phyloP scores from a whole-genome alignment of 2,329 filamentous ascomycete genomes.

The Phymatotrichopsis omnivora region DNA sequence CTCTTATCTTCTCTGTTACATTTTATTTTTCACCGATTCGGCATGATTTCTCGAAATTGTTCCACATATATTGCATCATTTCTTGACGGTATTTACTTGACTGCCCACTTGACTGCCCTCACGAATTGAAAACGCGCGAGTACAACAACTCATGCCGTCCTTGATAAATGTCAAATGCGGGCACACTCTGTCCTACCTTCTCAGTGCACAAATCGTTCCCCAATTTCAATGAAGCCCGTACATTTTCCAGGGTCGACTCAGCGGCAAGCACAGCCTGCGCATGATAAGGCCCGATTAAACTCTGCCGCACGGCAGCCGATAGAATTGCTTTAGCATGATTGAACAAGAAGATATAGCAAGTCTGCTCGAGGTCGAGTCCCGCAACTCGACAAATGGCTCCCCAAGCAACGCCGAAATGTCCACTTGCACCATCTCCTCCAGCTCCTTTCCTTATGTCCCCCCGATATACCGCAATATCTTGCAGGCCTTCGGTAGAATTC shows the following conservation, averaged over 20 bases:
- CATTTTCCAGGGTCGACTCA: conserved; percentile 45
- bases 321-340: conserved; percentile 66
- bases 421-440: conserved; percentile 8
- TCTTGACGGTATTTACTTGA: no score
- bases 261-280: conserved; percentile 63
- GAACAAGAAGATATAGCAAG: conserved; percentile 66
- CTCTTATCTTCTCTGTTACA: no score
- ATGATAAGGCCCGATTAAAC: conserved; percentile 70
- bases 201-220: conserved; percentile 52
- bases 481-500: background rate
- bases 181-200: conserved; percentile 63
- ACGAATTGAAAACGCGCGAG: conserved; percentile 80
- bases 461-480: conserved; percentile 7
- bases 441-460: background rate
- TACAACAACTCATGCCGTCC: conserved; percentile 75
- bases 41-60: no score
- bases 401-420: conserved; percentile 34
- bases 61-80: no score
- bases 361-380: conserved; percentile 49
- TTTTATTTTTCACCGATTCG: no score
- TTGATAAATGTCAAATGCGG: conserved; percentile 72
- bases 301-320: conserved; percentile 65
- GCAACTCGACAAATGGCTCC: conserved; percentile 56
- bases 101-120: no score
- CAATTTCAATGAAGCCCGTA: conserved; percentile 48